Evolutionary conservation across 306 rosid genomes (phyloP), one percentile per base, ranked within the genome.

Genomic region (Datisca glomerata): DNA sequence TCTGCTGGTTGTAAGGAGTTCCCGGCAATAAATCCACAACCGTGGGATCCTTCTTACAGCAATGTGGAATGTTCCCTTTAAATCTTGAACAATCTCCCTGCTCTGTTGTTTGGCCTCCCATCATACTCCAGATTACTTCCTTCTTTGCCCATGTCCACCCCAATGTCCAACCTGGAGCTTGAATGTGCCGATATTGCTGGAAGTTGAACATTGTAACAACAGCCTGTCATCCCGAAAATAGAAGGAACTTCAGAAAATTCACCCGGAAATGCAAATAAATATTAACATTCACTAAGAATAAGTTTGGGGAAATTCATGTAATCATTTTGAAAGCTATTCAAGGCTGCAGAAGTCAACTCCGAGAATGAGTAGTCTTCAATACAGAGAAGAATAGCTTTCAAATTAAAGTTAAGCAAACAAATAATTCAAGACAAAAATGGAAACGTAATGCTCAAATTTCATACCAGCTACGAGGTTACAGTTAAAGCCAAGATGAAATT

Each of bases 81-180:
- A 55, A 89, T 53, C 49, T 80, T 4, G 98, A 89, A 61, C 98
- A 89, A 40, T 89, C 93, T 10, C 98, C 98, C 73, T 89, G 98
- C 50, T 84, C 91, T 2, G 93, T 89, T 49, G 98, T 68, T 59
- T 89, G 98, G 36, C 45, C 48, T 55, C 98, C 98, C 86, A 74
- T 54, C 95, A 77, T 89, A 65, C 47, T 77, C 98, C 95, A 84
- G 21, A 84, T 84, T 12, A 89, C 95, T 68, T 89, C 98, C 55
- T 89, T 89, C 52, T 89, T 80, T 0, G 98, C 93, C 98, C 98
- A 89, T 42, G 93, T 74, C 98, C 95, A 89, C 47, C 93, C 91
- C 51, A 89, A 40, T 24, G 77, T 63, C 98, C 95, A 89, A 15
- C 98, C 98, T 0, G 95, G 95, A 1, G 80, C 68, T 72, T 77